Percentiles rank a stretch among this genome's conserved stretches.
These are phyloP conservation scores for Tephrocybe sp. DNA, from an alignment of 768 basidiomycete species.

Conservation along the genomic window DNA sequence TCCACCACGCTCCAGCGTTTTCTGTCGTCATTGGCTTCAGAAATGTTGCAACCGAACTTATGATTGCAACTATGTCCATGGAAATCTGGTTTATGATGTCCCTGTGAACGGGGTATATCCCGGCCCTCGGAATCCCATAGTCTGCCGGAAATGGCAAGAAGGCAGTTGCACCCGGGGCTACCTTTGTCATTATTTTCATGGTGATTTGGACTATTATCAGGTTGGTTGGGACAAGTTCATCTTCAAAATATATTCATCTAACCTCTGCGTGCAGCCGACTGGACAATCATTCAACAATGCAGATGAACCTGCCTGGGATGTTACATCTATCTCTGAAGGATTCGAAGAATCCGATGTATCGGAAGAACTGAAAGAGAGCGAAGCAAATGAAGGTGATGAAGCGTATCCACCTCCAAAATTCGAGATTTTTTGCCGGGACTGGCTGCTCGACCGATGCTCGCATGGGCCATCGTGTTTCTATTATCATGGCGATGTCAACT, in stretches of 20 bases:
- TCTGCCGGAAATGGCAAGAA: not conserved
- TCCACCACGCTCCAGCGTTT: constrained; percentile 4
- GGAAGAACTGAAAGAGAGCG: not conserved
- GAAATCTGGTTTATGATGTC: constrained; percentile 15
- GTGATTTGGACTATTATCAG: constrained; percentile 9
- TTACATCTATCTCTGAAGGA: not conserved
- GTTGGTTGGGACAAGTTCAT: not conserved
- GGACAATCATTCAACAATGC: too few species aligned
- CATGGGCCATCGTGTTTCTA: constrained; percentile 12
- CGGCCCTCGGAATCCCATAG: not conserved
- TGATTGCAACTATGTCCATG: constrained; percentile 21
- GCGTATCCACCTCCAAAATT: constrained; percentile 10
- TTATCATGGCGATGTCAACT: constrained; percentile 17
- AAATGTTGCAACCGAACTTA: constrained; percentile 20
- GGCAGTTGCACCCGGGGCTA: constrained; percentile 7
- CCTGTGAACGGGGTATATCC: constrained; percentile 13
- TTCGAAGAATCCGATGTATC: too few species aligned
- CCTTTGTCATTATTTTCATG: constrained; percentile 5
- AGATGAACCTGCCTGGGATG: constrained; percentile 6
- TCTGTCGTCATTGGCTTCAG: constrained; percentile 16
- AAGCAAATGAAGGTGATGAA: not conserved
- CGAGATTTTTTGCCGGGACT: constrained; percentile 10
- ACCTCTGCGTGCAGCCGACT: too few species aligned
- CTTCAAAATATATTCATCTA: too few species aligned
- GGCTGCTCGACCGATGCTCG: constrained; percentile 14